These are phyloP conservation scores for Hypoxylon intermedium DNA, from an alignment of 495 filamentous ascomycete genomes.

Conservation along the genomic window DNA sequence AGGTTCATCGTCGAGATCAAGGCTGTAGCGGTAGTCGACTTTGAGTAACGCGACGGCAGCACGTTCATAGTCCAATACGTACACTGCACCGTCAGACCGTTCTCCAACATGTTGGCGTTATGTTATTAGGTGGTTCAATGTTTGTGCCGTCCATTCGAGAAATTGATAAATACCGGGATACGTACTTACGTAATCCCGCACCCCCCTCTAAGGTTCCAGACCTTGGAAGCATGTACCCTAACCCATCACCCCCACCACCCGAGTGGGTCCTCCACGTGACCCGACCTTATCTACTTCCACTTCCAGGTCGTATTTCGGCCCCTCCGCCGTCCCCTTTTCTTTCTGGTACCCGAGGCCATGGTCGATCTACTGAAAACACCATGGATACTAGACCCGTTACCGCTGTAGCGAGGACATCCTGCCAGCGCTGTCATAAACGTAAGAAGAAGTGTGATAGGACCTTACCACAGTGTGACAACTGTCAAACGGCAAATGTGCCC, in stretches of 20 bases:
- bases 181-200: background rate
- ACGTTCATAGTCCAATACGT: too few species aligned
- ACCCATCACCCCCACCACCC: too few species aligned
- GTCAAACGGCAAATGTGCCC: slow-evolving; percentile 41
- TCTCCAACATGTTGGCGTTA: too few species aligned
- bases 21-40: slow-evolving; percentile 37
- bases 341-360: background rate
- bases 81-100: too few species aligned
- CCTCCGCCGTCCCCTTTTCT: background rate
- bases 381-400: slow-evolving; percentile 10
- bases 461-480: slow-evolving; percentile 47
- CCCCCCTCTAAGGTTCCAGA: too few species aligned
- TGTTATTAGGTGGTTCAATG: too few species aligned
- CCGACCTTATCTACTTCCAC: background rate
- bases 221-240: too few species aligned
- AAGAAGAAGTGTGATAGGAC: slow-evolving; percentile 51
- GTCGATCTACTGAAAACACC: background rate
- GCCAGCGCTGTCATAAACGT: slow-evolving; percentile 47
- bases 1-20: slow-evolving; percentile 49
- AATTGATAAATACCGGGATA: too few species aligned
- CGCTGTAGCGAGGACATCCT: slow-evolving; percentile 43
- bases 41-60: slow-evolving; percentile 7
- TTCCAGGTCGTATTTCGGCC: too few species aligned
- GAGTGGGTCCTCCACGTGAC: background rate
- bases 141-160: too few species aligned